phyloP scores from a whole-genome alignment of 768 basidiomycete genomes.

The Lentinus brumalis region DNA sequence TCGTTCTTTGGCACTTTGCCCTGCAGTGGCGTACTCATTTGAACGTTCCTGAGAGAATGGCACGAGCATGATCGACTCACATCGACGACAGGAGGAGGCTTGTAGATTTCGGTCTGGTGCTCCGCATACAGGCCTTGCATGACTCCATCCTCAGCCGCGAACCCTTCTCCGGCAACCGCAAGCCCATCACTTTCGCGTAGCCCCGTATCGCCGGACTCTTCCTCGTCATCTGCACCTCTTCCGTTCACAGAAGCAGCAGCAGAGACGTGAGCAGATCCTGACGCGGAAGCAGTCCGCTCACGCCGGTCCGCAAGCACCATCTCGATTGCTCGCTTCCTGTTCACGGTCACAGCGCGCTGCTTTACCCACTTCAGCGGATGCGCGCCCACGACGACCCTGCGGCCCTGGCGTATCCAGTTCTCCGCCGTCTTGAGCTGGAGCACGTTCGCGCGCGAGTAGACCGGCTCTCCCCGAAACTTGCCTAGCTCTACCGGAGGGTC shows the following conservation, averaged over 20 bases:
- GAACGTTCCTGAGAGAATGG: neutral
- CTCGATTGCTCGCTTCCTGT: constrained; percentile 73
- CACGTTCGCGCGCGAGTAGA: constrained; percentile 84
- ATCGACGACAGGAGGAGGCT: constrained; percentile 79
- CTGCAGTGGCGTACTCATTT: constrained; percentile 40
- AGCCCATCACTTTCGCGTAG: constrained; percentile 29
- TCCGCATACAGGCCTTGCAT: constrained; percentile 89
- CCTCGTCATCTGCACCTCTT: neutral
- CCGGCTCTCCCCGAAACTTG: constrained; percentile 89
- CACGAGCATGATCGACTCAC: constrained; percentile 47
- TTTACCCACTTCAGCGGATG: constrained; percentile 93
- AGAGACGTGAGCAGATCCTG: neutral
- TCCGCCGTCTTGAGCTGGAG: constrained; percentile 88
- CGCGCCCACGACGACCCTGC: constrained; percentile 66
- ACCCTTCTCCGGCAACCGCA: constrained; percentile 25
- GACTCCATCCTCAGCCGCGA: constrained; percentile 46
- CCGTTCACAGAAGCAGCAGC: neutral
- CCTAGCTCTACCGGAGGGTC: constrained; percentile 82
- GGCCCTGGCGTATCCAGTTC: constrained; percentile 92
- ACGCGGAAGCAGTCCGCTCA: constrained; percentile 21
- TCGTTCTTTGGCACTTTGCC: constrained; percentile 93
- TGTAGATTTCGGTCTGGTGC: constrained; percentile 81
- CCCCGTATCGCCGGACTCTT: constrained; percentile 29
- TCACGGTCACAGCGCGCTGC: constrained; percentile 78
- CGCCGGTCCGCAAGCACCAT: constrained; percentile 47